Evolutionary conservation across 257 asterid genomes (phyloP).

Genomic region (Fraxinus excelsior): DNA sequence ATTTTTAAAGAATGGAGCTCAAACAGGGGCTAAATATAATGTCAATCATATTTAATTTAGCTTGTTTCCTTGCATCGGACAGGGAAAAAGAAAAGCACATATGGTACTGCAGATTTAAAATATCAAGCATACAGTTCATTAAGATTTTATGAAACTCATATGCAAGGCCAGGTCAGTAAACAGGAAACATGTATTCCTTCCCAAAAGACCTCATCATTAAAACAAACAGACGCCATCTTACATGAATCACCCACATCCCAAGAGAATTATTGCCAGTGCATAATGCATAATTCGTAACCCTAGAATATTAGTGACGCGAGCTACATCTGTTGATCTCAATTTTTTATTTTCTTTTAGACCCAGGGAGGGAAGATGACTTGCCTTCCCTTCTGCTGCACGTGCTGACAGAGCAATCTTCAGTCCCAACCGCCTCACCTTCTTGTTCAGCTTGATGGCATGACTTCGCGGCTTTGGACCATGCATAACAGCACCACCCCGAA

Average conservation of each 20-base stretch:
- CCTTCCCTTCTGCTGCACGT: slow-evolving; percentile 98
- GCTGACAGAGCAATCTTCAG: slow-evolving; percentile 90
- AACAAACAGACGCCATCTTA: background rate
- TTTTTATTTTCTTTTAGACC: background rate
- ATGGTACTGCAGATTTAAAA: no score
- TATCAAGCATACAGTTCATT: background rate
- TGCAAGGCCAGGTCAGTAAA: background rate
- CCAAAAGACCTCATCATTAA: background rate
- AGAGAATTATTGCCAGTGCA: background rate
- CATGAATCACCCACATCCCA: background rate
- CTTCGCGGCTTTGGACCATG: slow-evolving; percentile 98
- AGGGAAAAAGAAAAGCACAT: background rate
- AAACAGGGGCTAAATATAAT: no score
- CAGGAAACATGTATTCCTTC: background rate
- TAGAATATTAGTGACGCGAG: background rate
- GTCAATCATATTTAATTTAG: background rate
- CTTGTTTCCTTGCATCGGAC: background rate
- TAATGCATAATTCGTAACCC: background rate
- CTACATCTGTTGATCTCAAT: background rate
- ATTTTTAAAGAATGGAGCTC: no score
- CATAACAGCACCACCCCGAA: slow-evolving; percentile 80
- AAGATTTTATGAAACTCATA: background rate
- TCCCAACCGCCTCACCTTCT: slow-evolving; percentile 91
- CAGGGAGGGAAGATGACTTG: slow-evolving; percentile 33
- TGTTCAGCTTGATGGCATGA: slow-evolving; percentile 86